These are phyloP conservation scores for Aureobasidium pullulans DNA, from an alignment of 2,329 filamentous ascomycete genomes.

Conservation along the genomic window DNA sequence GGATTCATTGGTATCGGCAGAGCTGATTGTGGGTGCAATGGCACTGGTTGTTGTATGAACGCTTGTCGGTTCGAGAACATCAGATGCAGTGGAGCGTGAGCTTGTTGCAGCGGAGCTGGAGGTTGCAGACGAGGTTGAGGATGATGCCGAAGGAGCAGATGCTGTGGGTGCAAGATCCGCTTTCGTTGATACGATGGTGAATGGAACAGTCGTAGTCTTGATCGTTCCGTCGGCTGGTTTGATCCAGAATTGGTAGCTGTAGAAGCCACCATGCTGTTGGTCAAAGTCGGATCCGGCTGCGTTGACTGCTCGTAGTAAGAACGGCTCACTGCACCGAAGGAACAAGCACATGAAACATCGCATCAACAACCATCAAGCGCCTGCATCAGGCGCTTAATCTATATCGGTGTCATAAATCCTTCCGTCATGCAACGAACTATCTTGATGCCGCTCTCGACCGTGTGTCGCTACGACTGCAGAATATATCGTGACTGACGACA, in stretches of 20 bases:
- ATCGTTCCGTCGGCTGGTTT: not conserved
- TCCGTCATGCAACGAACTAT: too few species aligned
- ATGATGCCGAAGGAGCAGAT: not conserved
- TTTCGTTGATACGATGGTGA: not conserved
- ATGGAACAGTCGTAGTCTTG: not conserved
- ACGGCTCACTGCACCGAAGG: not conserved
- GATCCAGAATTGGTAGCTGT: conserved; percentile 9
- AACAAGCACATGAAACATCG: too few species aligned
- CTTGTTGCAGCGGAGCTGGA: not conserved
- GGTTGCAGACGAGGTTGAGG: not conserved
- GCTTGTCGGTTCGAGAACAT: not conserved
- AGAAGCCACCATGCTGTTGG: conserved; percentile 3
- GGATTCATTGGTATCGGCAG: not conserved
- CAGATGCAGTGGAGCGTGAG: not conserved
- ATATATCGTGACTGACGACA: too few species aligned
- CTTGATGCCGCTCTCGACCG: too few species aligned
- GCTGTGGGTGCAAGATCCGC: not conserved
- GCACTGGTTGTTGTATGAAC: not conserved
- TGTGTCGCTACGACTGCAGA: too few species aligned
- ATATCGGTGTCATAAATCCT: too few species aligned
- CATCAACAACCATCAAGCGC: too few species aligned
- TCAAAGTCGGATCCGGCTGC: not conserved
- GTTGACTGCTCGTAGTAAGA: not conserved
- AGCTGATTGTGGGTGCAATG: not conserved
- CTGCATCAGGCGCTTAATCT: too few species aligned